Base-by-base conservation (phyloP, 2,329 filamentous ascomycete species). In the Colletotrichum destructivum region DNA sequence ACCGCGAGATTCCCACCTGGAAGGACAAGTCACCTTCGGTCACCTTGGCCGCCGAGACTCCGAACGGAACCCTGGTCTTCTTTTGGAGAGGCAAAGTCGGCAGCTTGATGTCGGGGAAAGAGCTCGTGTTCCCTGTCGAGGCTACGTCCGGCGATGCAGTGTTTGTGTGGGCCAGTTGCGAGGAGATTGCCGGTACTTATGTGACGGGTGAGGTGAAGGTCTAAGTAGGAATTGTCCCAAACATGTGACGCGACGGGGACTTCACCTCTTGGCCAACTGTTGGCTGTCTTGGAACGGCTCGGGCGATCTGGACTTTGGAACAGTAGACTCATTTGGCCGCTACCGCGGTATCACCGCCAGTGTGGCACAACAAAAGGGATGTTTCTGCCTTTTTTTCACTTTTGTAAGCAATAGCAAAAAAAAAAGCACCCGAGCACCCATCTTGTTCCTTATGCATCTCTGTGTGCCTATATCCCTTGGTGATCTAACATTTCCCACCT, bases 141-240 rank as follows among this genome's bases (percentile, higher is more conserved):
- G 78, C 94, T 23, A 86, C 80, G 1, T 83, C 83, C 5, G 79
- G 84, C 0, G 87, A 88, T 21, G 88, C 92, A 68, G 82, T 86
- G 3, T 88, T 96, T 44, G 86, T 86, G 31, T 94, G 91, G 72
- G 90, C 95, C 60, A 93, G 94, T 80, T 98, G 95, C 75, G 96
- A 98, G 81, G 92, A 94, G 54, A 92, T 98, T 76, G 94, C 91
- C 3, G 90, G 90, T 2, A 91, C 90, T 0, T 79, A 84, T 42
- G 78, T 87, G 16, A 71, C 72, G 57, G 63, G 16, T 4, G 66
- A 66, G 23, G 63, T 71, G 11, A 38, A 31, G 4, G 63, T 71
- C n/a, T 56, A 46, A 21, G 42, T 15, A 18, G 5, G 4, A 6
- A n/a, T 31, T 21, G 38, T 13, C 11, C 9, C 6, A 26, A 26